These are phyloP conservation scores for Cenchrus fungigraminus DNA, from an alignment of 176 grass and related monocot species.

Conservation along the genomic window DNA sequence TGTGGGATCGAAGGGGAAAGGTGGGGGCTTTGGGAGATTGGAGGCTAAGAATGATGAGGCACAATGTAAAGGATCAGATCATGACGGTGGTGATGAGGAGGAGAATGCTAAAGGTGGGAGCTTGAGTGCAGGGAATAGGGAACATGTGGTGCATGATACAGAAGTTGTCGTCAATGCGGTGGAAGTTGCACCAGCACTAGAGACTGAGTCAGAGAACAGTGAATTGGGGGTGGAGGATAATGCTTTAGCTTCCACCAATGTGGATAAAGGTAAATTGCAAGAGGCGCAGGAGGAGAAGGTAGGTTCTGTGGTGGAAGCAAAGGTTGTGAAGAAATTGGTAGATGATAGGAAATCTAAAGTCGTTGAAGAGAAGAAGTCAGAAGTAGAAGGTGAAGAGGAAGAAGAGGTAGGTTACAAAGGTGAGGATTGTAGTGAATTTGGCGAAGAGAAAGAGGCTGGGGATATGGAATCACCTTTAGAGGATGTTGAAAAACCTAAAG, in stretches of 20 bases:
- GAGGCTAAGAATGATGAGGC: conserved; percentile 11
- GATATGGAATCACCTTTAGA: neutral
- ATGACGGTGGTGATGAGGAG: neutral
- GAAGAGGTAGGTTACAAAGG: conserved; percentile 16
- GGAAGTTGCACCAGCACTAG: too few relatives aligned
- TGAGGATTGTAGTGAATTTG: conserved; percentile 16
- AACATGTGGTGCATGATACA: too few relatives aligned
- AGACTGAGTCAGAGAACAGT: too few relatives aligned
- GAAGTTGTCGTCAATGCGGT: too few relatives aligned
- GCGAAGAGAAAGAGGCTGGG: conserved; percentile 2
- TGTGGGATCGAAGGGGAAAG: conserved; percentile 39
- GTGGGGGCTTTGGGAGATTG: neutral
- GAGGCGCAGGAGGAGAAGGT: conserved; percentile 6
- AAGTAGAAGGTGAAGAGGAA: neutral
- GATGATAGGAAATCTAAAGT: neutral
- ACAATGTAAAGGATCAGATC: neutral
- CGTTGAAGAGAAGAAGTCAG: neutral
- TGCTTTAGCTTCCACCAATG: conserved; percentile 24
- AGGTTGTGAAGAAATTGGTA: conserved; percentile 11
- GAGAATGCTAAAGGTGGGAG: neutral
- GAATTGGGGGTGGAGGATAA: neutral
- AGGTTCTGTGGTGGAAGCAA: neutral
- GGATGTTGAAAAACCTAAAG: too few relatives aligned
- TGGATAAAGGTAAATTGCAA: conserved; percentile 1
- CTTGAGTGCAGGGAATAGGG: too few relatives aligned